Percentiles rank a stretch among this genome's conserved stretches.
Evolutionary conservation across 2,329 filamentous ascomycete species (phyloP).

Genomic region (Grosmannia serpens): DNA sequence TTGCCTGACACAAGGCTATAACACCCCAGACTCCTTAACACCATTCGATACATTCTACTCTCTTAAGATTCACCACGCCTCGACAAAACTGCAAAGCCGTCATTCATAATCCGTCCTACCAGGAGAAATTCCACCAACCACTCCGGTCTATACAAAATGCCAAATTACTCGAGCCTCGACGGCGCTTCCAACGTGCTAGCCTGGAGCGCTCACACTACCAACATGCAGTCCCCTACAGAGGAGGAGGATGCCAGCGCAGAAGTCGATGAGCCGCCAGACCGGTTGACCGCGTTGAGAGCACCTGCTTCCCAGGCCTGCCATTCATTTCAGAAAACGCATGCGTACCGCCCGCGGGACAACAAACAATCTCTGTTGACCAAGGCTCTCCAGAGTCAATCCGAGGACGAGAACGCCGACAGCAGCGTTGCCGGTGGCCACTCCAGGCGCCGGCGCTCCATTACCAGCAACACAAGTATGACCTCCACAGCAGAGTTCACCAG

Average conservation of each 20-base stretch:
- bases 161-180: constrained; percentile 23
- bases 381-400: constrained; percentile 60
- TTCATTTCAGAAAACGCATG: constrained; percentile 35
- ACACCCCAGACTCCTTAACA: background rate
- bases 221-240: constrained; percentile 30
- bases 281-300: constrained; percentile 16
- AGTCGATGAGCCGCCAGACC: constrained; percentile 79
- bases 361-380: constrained; percentile 79
- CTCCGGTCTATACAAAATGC: constrained; percentile 7
- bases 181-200: constrained; percentile 31
- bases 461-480: constrained; percentile 67
- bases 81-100: background rate
- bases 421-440: constrained; percentile 22
- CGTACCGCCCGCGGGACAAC: constrained; percentile 38
- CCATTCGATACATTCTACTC: background rate
- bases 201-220: constrained; percentile 32
- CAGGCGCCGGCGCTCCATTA: constrained; percentile 51
- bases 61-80: background rate
- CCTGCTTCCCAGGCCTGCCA: constrained; percentile 10
- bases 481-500: constrained; percentile 92
- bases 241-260: constrained; percentile 64
- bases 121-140: background rate
- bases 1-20: background rate
- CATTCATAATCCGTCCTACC: background rate
- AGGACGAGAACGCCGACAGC: constrained; percentile 36